Evolutionary conservation across 148 eudicot species (phyloP).

Genomic region (Spergularia bocconei): DNA sequence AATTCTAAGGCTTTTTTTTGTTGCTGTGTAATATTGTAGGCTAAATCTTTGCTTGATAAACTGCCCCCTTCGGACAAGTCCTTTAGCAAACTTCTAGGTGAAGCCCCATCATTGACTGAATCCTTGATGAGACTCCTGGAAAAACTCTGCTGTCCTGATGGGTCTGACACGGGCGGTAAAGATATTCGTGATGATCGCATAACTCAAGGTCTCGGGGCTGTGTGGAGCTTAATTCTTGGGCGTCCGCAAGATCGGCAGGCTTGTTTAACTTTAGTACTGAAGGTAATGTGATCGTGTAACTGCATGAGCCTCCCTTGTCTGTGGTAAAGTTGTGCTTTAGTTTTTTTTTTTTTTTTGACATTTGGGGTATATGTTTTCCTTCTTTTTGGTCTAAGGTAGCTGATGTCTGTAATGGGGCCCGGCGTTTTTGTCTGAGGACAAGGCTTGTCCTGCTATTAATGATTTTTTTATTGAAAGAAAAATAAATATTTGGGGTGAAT

Average conservation of each 20-base stretch:
- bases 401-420: too few relatives aligned
- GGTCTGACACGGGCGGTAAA: conserved; percentile 35
- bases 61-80: conserved; percentile 91
- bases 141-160: conserved; percentile 59
- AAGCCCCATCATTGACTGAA: conserved; percentile 76
- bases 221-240: conserved; percentile 87
- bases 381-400: too few relatives aligned
- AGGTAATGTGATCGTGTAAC: conserved; percentile 45
- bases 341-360: background rate
- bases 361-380: too few relatives aligned
- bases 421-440: too few relatives aligned
- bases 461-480: too few relatives aligned
- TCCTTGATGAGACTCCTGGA: conserved; percentile 64
- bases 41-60: conserved; percentile 67
- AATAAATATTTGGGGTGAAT: background rate
- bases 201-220: conserved; percentile 93
- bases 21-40: conserved; percentile 39
- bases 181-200: conserved; percentile 82
- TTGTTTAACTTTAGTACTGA: conserved; percentile 76
- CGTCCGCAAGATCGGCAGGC: conserved; percentile 72
- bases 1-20: background rate
- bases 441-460: too few relatives aligned
- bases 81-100: conserved; percentile 88
- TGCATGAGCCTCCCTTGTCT: conserved; percentile 17
- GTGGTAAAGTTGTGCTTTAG: background rate